These are phyloP conservation scores for Pneumocystis canis DNA, from an alignment of 1,139 yeast genomes.

Conservation along the genomic window DNA sequence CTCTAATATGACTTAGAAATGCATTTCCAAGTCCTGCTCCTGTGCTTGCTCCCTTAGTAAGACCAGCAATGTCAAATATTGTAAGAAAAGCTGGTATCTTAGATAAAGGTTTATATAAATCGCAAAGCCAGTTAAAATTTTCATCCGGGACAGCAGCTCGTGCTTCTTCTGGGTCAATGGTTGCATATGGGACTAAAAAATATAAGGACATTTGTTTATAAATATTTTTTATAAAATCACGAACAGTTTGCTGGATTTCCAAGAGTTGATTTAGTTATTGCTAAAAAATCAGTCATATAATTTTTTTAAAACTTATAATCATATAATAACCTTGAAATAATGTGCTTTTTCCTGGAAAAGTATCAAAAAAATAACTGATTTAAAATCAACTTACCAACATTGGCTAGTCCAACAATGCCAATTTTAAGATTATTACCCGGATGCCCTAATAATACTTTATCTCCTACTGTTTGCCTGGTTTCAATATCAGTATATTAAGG, in stretches of 20 bases:
- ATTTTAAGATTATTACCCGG: constrained; percentile 73
- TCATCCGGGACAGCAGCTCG: constrained; percentile 91
- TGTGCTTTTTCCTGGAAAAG: constrained; percentile 62
- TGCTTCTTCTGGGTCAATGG: constrained; percentile 98
- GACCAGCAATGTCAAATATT: constrained; percentile 93
- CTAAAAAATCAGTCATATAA: background rate
- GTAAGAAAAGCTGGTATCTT: constrained; percentile 90
- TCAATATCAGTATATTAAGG: constrained; percentile 76
- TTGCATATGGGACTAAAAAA: constrained; percentile 58
- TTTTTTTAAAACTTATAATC: background rate
- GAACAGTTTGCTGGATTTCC: constrained; percentile 87
- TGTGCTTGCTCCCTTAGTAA: constrained; percentile 90
- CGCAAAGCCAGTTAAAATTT: constrained; percentile 62
- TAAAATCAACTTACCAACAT: constrained; percentile 20
- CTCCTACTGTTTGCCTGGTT: constrained; percentile 57
- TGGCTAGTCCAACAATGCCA: constrained; percentile 94
- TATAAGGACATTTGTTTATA: background rate
- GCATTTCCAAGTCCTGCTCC: constrained; percentile 99
- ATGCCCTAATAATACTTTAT: constrained; percentile 84
- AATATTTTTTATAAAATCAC: background rate
- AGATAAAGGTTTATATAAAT: constrained; percentile 65
- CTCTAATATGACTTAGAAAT: constrained; percentile 91
- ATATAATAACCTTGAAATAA: constrained; percentile 40
- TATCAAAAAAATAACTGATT: background rate
- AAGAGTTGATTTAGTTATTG: constrained; percentile 66